Evolutionary conservation across 805 yeast genomes (phyloP), one percentile per base, ranked within the genome.

Genomic region (Maudiozyma saulgeensis): DNA sequence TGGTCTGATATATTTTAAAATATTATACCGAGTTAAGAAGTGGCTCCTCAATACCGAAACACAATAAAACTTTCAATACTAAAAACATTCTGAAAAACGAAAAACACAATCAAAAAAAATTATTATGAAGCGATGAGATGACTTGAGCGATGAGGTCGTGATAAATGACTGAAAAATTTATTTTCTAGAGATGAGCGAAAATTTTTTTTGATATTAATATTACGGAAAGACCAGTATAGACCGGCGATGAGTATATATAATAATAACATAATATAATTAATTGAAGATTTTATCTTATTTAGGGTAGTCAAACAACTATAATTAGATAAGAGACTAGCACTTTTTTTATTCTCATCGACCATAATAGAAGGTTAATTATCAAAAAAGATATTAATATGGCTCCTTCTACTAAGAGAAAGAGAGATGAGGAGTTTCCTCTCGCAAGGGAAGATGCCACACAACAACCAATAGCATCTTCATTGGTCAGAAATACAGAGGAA

Each of bases 361-460:
- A 19, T 19, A 39, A 13, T 39, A 39, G 42, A 39, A 19, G 32
- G 32, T 28, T 28, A 26, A 28, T 28, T 28, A 28, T 28, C 32
- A 28, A 28, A 9, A 21, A 28, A 28, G 32, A 28, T 28, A 28
- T 28, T 35, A 37, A 25, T 25, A 55, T 51, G 55, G 51, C 48
- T 46, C 52, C 50, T 45, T 58, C 58, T 38, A 67, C 67, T 34
- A 77, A 77, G 59, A 75, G 80, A 70, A 73, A 70, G 59, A 75
- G 79, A 68, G 71, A 73, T 38, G 77, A 73, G 43, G 69, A 68
- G 56, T 70, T 69, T 41, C 75, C 75, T 44, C 57, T 72, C 40
- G 56, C 62, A 28, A 68, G 73, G 51, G 66, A 68, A 53, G 75
- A 71, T 56, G 56, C 60, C n/a, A 70, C 75, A 3, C 53, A 53